A percentile compares a stretch with the other conserved stretches of the same genome.
These are phyloP conservation scores for Berberis thunbergii DNA, from an alignment of 164 flowering plant species.

Conservation along the genomic window DNA sequence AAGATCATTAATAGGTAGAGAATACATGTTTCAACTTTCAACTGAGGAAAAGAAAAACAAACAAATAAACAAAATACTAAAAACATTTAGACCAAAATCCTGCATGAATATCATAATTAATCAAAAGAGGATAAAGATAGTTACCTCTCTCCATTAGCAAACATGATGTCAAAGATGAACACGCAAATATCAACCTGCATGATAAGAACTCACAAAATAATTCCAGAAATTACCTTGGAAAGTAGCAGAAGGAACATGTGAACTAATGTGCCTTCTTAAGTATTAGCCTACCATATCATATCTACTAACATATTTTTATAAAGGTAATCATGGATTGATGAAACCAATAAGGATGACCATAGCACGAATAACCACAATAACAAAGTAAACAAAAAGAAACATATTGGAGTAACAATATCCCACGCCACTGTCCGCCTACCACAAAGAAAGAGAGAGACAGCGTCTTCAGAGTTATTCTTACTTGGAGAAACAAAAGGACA, in stretches of 20 bases:
- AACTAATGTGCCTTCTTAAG: not conserved
- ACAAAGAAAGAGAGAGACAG: no score
- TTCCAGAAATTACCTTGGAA: not conserved
- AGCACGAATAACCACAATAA: no score
- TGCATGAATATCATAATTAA: not conserved
- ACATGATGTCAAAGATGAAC: constrained; percentile 81
- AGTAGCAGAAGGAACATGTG: no score
- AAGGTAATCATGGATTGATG: not conserved
- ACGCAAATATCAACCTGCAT: constrained; percentile 84
- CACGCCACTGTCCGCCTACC: no score
- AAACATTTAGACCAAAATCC: no score
- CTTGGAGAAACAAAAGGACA: no score
- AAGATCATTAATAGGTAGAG: no score
- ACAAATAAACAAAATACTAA: no score
- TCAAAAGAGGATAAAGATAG: constrained; percentile 12
- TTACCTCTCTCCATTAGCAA: constrained; percentile 82
- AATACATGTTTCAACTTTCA: no score
- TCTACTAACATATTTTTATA: not conserved
- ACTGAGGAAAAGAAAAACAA: no score
- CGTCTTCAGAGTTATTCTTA: no score
- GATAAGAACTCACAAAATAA: not conserved
- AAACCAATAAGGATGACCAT: not conserved
- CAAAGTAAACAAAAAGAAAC: not conserved
- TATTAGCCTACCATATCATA: not conserved
- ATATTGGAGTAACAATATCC: not conserved